Conservation (phyloP, 371 early-diverging fungal genomes). For the Rhizomucor pusillus region DNA sequence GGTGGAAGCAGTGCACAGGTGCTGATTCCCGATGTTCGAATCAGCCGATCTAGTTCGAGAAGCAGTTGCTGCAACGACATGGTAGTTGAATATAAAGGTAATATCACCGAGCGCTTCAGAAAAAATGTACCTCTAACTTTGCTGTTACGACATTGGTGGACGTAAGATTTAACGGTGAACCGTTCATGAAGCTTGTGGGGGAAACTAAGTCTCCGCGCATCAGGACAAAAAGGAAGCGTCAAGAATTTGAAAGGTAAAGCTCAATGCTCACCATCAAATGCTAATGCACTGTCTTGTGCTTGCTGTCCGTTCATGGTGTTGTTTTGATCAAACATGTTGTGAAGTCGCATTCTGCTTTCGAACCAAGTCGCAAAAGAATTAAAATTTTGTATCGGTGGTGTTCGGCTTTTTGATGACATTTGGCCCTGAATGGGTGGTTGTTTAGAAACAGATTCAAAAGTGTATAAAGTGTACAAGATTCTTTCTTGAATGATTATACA, state of each 20-base stretch:
- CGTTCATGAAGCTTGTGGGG: too few species aligned
- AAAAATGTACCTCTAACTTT: not conserved
- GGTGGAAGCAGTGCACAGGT: conserved; percentile 70
- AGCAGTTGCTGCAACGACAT: conserved; percentile 49
- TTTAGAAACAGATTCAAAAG: too few species aligned
- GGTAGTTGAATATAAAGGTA: not conserved
- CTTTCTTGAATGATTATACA: too few species aligned
- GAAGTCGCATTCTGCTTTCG: conserved; percentile 3
- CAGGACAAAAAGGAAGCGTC: not conserved
- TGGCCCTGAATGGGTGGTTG: too few species aligned
- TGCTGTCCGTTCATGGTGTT: conserved; percentile 6
- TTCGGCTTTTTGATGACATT: too few species aligned
- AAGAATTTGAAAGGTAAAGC: not conserved
- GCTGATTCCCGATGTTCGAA: conserved; percentile 54
- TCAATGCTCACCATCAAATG: not conserved
- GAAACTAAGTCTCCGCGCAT: too few species aligned
- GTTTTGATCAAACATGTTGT: conserved; percentile 13
- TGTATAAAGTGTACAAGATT: too few species aligned
- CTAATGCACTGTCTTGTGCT: not conserved
- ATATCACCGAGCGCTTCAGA: not conserved
- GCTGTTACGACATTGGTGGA: not conserved
- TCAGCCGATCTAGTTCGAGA: conserved; percentile 75
- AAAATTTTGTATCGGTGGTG: too few species aligned
- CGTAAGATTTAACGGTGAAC: not conserved
- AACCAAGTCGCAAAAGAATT: too few species aligned